phyloP scores from a whole-genome alignment of 306 rosid genomes.

The Vicia sativa region DNA sequence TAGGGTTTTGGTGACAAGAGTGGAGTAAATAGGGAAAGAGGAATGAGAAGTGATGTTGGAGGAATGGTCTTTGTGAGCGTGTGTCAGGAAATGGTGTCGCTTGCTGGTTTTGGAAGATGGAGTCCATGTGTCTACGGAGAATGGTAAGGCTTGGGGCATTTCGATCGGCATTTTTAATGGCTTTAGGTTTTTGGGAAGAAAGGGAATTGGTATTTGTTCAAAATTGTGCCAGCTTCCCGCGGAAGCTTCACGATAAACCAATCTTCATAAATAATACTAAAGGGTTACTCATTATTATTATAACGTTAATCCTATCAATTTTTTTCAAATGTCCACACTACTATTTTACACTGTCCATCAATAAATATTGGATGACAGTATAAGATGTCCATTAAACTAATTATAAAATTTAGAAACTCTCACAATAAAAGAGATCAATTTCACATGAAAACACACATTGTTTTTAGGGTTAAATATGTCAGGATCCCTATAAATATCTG shows the following conservation, averaged over 20 bases:
- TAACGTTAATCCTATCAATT: too few relatives aligned
- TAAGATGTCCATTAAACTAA: too few relatives aligned
- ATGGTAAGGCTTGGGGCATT: constrained; percentile 77
- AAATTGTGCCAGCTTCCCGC: constrained; percentile 33
- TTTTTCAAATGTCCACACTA: too few relatives aligned
- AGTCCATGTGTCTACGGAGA: constrained; percentile 86
- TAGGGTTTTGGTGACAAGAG: constrained; percentile 64
- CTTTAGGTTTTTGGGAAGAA: neutral
- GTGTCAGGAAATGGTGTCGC: constrained; percentile 74
- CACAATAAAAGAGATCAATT: too few relatives aligned
- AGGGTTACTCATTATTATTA: too few relatives aligned
- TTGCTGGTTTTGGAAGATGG: constrained; percentile 51
- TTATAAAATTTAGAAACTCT: too few relatives aligned
- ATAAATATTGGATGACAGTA: too few relatives aligned
- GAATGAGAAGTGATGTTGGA: constrained; percentile 51
- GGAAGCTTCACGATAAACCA: constrained; percentile 24
- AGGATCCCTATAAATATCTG: too few relatives aligned
- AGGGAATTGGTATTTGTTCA: neutral
- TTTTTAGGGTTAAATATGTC: too few relatives aligned
- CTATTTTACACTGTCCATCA: too few relatives aligned
- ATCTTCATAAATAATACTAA: too few relatives aligned
- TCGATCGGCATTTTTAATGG: constrained; percentile 54
- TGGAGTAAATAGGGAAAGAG: constrained; percentile 66
- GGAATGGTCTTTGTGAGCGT: constrained; percentile 82
- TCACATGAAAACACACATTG: too few relatives aligned